Conservation (phyloP, 2,329 filamentous ascomycete genomes). For the Paraphaeosphaeria minitans region DNA sequence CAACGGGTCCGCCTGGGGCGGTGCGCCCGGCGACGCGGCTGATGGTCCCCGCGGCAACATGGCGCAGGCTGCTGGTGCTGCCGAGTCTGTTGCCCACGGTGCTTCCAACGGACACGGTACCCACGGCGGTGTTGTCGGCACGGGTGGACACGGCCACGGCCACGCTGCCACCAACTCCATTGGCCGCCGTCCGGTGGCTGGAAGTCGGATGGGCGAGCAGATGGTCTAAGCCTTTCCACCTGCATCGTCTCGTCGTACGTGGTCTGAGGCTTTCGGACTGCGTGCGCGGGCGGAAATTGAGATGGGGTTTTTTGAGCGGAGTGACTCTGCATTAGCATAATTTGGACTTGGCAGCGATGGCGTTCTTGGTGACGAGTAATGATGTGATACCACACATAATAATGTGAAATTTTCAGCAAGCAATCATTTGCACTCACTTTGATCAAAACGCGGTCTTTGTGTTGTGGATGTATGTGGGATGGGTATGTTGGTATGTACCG, state of each 20-base stretch:
- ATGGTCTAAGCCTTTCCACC: conserved; percentile 24
- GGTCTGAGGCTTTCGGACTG: background rate
- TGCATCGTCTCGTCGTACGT: no score
- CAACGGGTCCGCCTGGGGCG: conserved; percentile 47
- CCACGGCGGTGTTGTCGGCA: conserved; percentile 25
- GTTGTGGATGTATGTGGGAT: no score
- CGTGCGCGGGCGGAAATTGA: no score
- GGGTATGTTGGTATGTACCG: no score
- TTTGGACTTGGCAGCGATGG: conserved; percentile 1
- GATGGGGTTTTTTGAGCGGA: background rate
- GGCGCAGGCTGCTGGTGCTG: conserved; percentile 20
- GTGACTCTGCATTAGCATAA: background rate
- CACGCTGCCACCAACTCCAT: conserved; percentile 27
- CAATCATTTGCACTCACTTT: no score
- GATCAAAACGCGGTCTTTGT: no score
- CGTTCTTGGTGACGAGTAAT: background rate
- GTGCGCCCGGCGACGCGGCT: conserved; percentile 51
- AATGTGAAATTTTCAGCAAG: background rate
- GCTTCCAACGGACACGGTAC: conserved; percentile 31
- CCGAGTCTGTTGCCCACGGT: conserved; percentile 30
- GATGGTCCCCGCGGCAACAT: conserved; percentile 44
- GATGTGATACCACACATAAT: conserved; percentile 5
- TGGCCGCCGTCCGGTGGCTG: conserved; percentile 38
- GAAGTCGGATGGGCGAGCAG: conserved; percentile 30
- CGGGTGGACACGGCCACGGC: conserved; percentile 19